These are phyloP conservation scores for Fraxinus floribunda DNA, from an alignment of 305 asterid species.

Conservation along the genomic window DNA sequence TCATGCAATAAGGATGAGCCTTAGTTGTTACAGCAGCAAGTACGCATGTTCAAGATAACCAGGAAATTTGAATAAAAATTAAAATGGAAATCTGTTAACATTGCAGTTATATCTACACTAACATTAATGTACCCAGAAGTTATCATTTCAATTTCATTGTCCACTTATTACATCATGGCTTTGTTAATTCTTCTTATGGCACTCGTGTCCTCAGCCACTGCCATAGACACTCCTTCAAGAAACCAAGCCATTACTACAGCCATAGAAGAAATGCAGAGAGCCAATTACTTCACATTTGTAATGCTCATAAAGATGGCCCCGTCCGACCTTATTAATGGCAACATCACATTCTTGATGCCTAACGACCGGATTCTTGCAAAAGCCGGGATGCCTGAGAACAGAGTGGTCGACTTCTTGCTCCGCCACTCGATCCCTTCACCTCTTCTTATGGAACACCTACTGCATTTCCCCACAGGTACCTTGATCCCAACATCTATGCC, in stretches of 20 bases:
- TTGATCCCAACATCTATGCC: conserved; percentile 60
- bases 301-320: conserved; percentile 79
- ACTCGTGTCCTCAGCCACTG: conserved; percentile 23
- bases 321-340: conserved; percentile 24
- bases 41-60: conserved; percentile 45
- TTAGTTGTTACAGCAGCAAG: conserved; percentile 48
- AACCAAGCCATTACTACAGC: conserved; percentile 38
- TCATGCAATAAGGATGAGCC: conserved; percentile 49
- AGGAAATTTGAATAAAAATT: background rate
- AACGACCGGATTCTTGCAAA: conserved; percentile 50
- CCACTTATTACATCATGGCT: conserved; percentile 4
- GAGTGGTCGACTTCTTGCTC: conserved; percentile 53
- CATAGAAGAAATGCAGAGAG: conserved; percentile 63
- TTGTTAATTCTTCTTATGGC: conserved; percentile 19
- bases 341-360: conserved; percentile 82
- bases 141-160: background rate
- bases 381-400: conserved; percentile 22
- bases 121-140: background rate
- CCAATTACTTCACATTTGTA: conserved; percentile 70
- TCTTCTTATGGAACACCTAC: conserved; percentile 55
- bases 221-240: conserved; percentile 1
- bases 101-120: background rate
- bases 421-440: conserved; percentile 71
- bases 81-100: background rate
- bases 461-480: conserved; percentile 64